A percentile compares a stretch with the other conserved stretches of the same genome.
Conservation (phyloP, 83 land plant genomes). For the Picea abies region DNA sequence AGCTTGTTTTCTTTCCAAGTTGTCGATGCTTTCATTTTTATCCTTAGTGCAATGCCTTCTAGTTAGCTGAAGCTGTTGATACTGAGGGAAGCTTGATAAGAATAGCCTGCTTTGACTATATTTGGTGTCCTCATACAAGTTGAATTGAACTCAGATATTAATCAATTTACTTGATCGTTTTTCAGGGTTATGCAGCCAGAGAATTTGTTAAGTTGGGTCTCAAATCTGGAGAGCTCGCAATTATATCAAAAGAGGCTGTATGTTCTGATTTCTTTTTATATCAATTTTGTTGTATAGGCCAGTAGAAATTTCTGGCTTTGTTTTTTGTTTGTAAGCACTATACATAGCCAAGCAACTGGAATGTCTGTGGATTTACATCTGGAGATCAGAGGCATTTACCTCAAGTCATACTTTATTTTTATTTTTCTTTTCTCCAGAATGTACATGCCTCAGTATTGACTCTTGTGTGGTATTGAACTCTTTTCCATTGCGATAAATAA, state of each 20-base stretch:
- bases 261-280: slow-evolving; percentile 15
- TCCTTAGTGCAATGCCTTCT: not conserved
- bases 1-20: not conserved
- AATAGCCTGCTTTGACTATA: not conserved
- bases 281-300: not conserved
- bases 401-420: not conserved
- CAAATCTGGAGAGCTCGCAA: slow-evolving; percentile 88
- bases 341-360: not conserved
- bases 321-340: not conserved
- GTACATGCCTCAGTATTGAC: not conserved
- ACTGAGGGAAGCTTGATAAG: not conserved
- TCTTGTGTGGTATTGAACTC: no score
- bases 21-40: not conserved
- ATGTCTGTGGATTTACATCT: not conserved
- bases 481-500: not conserved
- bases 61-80: not conserved
- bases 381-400: not conserved
- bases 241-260: slow-evolving; percentile 97
- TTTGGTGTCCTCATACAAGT: not conserved
- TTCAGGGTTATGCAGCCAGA: slow-evolving; percentile 97
- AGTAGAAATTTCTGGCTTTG: not conserved
- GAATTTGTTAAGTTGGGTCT: slow-evolving; percentile 88
- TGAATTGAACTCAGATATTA: not conserved
- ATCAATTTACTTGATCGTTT: not conserved
- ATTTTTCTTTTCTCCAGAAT: not conserved